phyloP scores from a whole-genome alignment of 352 stramenopile genomes.

The Phytopythium litorale region DNA sequence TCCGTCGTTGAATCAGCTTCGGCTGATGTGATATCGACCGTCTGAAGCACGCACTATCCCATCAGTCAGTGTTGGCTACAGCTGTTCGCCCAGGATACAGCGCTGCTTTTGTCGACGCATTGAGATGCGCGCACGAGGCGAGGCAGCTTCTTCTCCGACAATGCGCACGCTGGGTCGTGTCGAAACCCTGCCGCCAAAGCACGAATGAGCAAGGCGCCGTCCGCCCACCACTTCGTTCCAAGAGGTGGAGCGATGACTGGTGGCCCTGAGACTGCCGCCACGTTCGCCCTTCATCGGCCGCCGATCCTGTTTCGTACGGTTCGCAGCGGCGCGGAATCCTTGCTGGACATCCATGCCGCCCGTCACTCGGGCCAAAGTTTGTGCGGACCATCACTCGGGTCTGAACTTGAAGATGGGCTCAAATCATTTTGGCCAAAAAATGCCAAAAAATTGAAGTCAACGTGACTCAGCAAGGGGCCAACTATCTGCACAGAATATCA shows the following conservation, averaged over 20 bases:
- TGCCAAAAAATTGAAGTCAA: slow-evolving; percentile 8
- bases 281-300: too few relatives aligned
- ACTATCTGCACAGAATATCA: not conserved
- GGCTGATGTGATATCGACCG: not conserved
- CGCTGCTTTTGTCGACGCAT: not conserved
- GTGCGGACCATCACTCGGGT: not conserved
- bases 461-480: not conserved
- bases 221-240: too few relatives aligned
- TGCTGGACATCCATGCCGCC: not conserved
- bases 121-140: too few relatives aligned
- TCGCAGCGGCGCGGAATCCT: not conserved
- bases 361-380: not conserved
- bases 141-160: too few relatives aligned
- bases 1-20: not conserved
- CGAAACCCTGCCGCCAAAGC: too few relatives aligned
- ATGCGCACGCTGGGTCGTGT: too few relatives aligned
- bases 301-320: not conserved
- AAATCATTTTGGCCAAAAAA: slow-evolving; percentile 10
- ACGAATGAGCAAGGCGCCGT: too few relatives aligned
- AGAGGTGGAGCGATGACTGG: too few relatives aligned
- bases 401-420: slow-evolving; percentile 4
- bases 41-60: not conserved
- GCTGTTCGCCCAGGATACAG: not conserved
- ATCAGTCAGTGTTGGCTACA: not conserved
- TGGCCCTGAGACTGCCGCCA: too few relatives aligned